These are phyloP conservation scores for Capronia coronata DNA, from an alignment of 2,329 filamentous ascomycete genomes.

Conservation along the genomic window DNA sequence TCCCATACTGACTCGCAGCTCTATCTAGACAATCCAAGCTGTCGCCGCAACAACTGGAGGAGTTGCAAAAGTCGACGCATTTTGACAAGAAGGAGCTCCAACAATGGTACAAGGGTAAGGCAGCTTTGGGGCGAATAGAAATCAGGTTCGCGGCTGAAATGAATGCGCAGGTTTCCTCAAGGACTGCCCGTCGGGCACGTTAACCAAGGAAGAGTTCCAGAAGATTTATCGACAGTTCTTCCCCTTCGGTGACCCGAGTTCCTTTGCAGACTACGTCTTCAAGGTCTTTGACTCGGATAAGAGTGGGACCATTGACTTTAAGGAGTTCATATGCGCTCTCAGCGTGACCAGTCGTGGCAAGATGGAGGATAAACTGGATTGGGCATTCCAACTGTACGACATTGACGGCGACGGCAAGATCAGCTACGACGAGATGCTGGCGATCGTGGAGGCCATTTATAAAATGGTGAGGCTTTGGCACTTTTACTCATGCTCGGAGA, in stretches of 20 bases:
- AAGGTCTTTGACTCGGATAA: slow-evolving; percentile 98
- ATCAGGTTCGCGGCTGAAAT: slow-evolving; percentile 9
- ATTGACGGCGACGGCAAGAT: slow-evolving; percentile 99
- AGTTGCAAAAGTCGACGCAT: slow-evolving; percentile 93
- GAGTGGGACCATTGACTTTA: slow-evolving; percentile 96
- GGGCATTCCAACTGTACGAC: slow-evolving; percentile 98
- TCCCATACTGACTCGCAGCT: not conserved
- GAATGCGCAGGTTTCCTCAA: slow-evolving; percentile 59
- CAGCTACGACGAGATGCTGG: slow-evolving; percentile 97
- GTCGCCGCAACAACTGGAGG: slow-evolving; percentile 87
- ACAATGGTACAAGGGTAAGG: slow-evolving; percentile 97
- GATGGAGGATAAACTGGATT: slow-evolving; percentile 99
- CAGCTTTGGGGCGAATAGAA: not conserved
- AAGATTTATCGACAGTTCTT: slow-evolving; percentile 99
- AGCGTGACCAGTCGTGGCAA: slow-evolving; percentile 95
- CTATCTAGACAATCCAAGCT: slow-evolving; percentile 87
- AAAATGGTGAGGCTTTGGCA: slow-evolving; percentile 73
- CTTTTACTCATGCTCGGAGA: not conserved
- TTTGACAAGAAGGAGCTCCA: slow-evolving; percentile 99
- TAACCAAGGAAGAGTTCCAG: slow-evolving; percentile 97
- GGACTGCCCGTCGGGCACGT: slow-evolving; percentile 93
- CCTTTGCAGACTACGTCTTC: slow-evolving; percentile 98
- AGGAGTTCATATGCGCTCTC: slow-evolving; percentile 97
- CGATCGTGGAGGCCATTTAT: slow-evolving; percentile 98
- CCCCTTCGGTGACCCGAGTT: slow-evolving; percentile 93